phyloP scores from a whole-genome alignment of 1,139 yeast genomes.

The Geotrichum klebahnii region DNA sequence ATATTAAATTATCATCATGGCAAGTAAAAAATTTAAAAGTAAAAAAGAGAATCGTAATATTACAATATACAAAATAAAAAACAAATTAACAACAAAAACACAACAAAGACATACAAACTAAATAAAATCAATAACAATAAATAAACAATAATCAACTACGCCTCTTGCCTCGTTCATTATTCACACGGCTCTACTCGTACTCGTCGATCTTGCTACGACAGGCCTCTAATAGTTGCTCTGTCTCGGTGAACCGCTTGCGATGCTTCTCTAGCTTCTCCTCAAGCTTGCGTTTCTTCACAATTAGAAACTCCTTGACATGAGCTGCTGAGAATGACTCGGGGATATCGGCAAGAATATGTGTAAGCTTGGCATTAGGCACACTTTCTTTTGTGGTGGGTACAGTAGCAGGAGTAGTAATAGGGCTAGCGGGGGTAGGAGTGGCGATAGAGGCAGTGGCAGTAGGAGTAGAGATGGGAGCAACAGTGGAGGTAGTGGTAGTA shows the following conservation, averaged over 20 bases:
- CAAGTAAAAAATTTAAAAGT: too few relatives aligned
- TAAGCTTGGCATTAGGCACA: constrained; percentile 21
- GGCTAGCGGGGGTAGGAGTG: not conserved
- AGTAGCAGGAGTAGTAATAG: not conserved
- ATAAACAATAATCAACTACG: too few relatives aligned
- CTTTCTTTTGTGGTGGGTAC: not conserved
- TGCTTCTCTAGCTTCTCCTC: constrained; percentile 20
- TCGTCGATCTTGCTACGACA: constrained; percentile 21
- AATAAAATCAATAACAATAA: too few relatives aligned
- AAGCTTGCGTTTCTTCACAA: constrained; percentile 22
- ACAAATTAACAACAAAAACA: too few relatives aligned
- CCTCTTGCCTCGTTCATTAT: too few relatives aligned
- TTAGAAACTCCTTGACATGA: constrained; percentile 18
- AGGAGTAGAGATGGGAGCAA: not conserved
- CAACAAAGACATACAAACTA: too few relatives aligned
- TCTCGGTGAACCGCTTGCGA: constrained; percentile 14
- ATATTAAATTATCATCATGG: too few relatives aligned
- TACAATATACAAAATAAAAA: too few relatives aligned
- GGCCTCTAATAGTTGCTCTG: constrained; percentile 20
- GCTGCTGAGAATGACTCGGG: constrained; percentile 18
- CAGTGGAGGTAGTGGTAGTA: not conserved
- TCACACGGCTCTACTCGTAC: not conserved
- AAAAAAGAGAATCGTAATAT: too few relatives aligned
- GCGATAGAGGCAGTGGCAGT: not conserved
- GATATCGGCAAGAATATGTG: constrained; percentile 23